Base-by-base conservation (phyloP, 164 flowering plant species). In the Tetracentron sinense region DNA sequence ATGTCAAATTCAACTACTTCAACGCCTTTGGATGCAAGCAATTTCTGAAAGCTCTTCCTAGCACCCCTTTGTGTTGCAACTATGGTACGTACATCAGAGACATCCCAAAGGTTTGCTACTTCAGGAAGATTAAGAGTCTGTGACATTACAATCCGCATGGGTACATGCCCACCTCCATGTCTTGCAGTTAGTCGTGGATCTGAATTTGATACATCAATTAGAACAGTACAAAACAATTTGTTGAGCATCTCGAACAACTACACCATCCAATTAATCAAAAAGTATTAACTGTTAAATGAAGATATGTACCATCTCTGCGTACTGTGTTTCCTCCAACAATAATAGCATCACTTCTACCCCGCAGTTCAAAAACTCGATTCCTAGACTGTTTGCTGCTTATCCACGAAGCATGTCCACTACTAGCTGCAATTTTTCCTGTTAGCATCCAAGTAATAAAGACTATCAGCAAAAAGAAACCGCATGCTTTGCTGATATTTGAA, bases 291-390 rank as follows among this genome's bases (percentile, higher is more conserved):
- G 6, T 4, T 47, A 44, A 19, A 59, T 33, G 2, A 54, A 53
- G 64, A 74, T 42, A 66, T 79, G 75, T 78, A 91, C 98, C 77
- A 73, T 94, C 98, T 63, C 74, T 83, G 65, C 97, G 96, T 25
- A 89, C 95, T 62, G 98, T 90, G 72, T 89, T 94, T 74, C 98
- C 98, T 76, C 98, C 98, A 0, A 91, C 98, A 73, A 94, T 75
- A 46, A 94, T 62, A 6, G 96, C 98, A 77, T 91, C 97, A 76
- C 98, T 83, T 78, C 95, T 81, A 28, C 97, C 98, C 50, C 98
- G 81, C 58, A 94, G 61, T 67, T 88, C 93, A 74, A 86, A 80
- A 44, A 94, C 99, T 55, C 81, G 86, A 54, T 60, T 54, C 69
- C 99, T 86, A 46, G 99, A 94, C 60, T 49, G 55, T 66, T 81